Base-by-base conservation (phyloP, 345 rosid genomes). In the Murraya koenigii region DNA sequence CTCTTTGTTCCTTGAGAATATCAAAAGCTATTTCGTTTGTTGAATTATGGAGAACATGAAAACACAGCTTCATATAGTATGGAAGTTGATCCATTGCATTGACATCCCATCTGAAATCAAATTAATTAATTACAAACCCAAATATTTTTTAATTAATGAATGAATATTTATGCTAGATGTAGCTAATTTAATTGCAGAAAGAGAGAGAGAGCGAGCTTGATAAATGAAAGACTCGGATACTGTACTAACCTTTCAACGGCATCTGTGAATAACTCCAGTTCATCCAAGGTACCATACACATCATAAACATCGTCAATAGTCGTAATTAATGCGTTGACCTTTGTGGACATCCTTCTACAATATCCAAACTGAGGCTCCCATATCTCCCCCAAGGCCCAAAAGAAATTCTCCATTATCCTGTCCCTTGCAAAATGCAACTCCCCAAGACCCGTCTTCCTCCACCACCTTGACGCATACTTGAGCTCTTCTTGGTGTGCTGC, bases 401-500 rank as follows among this genome's bases (percentile, higher is more conserved):
- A 77, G 36, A 82, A 87, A 59, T 60, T 75, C 77, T 84, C 90
- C 74, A 78, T 64, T 14, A 83, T 28, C 77, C 88, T 77, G 64
- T 78, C 85, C 75, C 92, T 86, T 2, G 82, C 84, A 55, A 87
- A 89, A 49, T 32, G 22, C 38, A 85, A 32, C 19, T 79, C 76
- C 1, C 25, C 76, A 4, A 89, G 79, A 5, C 82, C 81, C 1
- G 59, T 61, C 13, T 80, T 70, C 19, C 32, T 80, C 90, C 89
- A 89, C 89, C 89, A 84, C 86, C 78, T 70, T 13, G 88, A 85
- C 38, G 52, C 66, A 23, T 80, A 33, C 66, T 80, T 82, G 7
- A 89, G 63, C 60, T 89, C 91, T 30, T 86, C 77, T 28, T 82
- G 90, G 73, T 88, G 84, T 8, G 28, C 52, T 22, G 82, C 83